phyloP scores from a whole-genome alignment of 73 alveolate genomes.

The Paramecium sonneborni region DNA sequence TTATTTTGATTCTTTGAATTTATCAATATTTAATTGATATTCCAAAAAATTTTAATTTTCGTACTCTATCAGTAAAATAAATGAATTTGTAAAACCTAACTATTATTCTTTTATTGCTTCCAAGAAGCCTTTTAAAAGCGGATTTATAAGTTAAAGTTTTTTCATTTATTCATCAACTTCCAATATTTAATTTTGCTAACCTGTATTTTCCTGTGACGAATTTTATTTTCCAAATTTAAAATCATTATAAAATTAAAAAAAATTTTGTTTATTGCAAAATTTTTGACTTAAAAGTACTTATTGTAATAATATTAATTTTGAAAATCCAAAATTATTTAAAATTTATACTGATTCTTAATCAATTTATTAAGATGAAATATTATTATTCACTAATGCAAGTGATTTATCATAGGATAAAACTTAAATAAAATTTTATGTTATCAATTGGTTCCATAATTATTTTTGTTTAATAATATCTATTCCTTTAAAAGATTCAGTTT shows the following conservation, averaged over 20 bases:
- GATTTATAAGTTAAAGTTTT: not conserved
- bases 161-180: not conserved
- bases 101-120: not conserved
- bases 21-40: too few species aligned
- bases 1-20: too few species aligned
- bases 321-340: not conserved
- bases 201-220: not conserved
- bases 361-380: not conserved
- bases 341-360: not conserved
- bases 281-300: not conserved
- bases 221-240: too few species aligned
- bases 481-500: too few species aligned
- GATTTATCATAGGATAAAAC: not conserved
- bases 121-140: not conserved
- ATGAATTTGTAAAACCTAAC: not conserved
- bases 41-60: too few species aligned
- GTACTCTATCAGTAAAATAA: not conserved
- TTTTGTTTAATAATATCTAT: not conserved
- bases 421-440: too few species aligned
- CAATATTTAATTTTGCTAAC: too few species aligned
- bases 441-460: not conserved
- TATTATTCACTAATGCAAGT: not conserved
- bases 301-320: too few species aligned
- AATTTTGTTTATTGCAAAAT: too few species aligned
- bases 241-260: too few species aligned